phyloP scores from a whole-genome alignment of 2,329 filamentous ascomycete genomes.

The Ophiocordyceps camponoti-saundersi region DNA sequence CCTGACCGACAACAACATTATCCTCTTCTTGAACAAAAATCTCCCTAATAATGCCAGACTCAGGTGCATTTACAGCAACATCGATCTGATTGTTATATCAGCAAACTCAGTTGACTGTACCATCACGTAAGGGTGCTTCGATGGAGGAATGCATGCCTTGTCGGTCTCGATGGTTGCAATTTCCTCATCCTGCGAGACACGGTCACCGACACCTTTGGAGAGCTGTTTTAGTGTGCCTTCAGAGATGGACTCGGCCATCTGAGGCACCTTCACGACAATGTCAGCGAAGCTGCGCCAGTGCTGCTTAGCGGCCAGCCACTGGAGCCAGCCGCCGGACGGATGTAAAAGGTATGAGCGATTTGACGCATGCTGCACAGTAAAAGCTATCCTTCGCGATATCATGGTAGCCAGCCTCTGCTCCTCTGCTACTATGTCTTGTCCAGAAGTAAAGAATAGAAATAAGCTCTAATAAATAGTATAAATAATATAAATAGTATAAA shows the following conservation, averaged over 20 bases:
- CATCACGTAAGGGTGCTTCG: not conserved
- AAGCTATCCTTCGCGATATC: too few relatives aligned
- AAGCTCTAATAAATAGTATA: too few relatives aligned
- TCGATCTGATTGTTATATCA: conserved; percentile 55
- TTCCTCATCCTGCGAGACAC: conserved; percentile 89
- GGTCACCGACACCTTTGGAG: conserved; percentile 82
- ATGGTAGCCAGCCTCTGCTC: too few relatives aligned
- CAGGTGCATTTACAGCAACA: conserved; percentile 85
- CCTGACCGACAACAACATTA: conserved; percentile 86
- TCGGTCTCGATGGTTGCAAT: conserved; percentile 98
- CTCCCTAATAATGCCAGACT: conserved; percentile 82
- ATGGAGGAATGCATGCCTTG: conserved; percentile 44
- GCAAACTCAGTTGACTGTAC: not conserved
- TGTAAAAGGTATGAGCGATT: too few relatives aligned
- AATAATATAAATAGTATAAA: too few relatives aligned
- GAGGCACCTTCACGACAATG: conserved; percentile 77
- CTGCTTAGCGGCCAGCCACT: too few relatives aligned
- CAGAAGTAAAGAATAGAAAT: too few relatives aligned
- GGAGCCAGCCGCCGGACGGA: too few relatives aligned
- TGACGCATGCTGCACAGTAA: too few relatives aligned
- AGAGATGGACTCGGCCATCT: conserved; percentile 98
- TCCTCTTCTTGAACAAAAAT: conserved; percentile 86
- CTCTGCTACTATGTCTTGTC: too few relatives aligned
- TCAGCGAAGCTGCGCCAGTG: conserved; percentile 51
- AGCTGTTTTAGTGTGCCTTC: conserved; percentile 96